phyloP scores from a whole-genome alignment of 495 filamentous ascomycete genomes.

The Lophium mytilinum region DNA sequence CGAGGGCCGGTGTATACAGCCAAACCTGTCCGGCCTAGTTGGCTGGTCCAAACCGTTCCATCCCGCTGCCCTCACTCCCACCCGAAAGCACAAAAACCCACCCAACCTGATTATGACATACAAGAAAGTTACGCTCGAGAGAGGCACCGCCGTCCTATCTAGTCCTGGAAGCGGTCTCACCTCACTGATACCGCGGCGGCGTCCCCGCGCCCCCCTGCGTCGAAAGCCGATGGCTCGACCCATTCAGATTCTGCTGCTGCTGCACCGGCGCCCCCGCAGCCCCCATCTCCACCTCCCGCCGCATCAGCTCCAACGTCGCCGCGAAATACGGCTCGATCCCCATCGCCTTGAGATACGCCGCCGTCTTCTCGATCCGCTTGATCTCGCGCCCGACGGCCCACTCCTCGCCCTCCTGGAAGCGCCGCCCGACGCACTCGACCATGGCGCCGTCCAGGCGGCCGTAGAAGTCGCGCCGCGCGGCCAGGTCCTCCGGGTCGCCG shows the following conservation, averaged over 20 bases:
- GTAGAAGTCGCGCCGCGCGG: slow-evolving; percentile 39
- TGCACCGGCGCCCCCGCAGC: not conserved
- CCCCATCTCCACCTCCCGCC: slow-evolving; percentile 17
- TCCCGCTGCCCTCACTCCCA: no score
- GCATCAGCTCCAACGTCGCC: slow-evolving; percentile 40
- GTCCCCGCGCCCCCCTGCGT: slow-evolving; percentile 5
- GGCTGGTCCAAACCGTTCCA: no score
- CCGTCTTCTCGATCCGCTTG: slow-evolving; percentile 45
- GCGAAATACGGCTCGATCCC: slow-evolving; percentile 44
- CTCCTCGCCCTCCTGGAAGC: slow-evolving; percentile 38
- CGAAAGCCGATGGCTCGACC: not conserved
- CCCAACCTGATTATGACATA: no score
- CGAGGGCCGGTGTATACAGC: no score
- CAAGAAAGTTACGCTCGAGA: no score
- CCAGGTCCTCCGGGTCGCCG: slow-evolving; percentile 37
- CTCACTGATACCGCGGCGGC: slow-evolving; percentile 20
- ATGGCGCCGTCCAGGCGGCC: slow-evolving; percentile 36
- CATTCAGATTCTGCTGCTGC: slow-evolving; percentile 1
- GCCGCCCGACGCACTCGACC: slow-evolving; percentile 39
- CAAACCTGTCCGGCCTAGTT: no score
- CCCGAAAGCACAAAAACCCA: no score
- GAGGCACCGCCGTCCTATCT: not conserved
- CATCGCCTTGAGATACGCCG: slow-evolving; percentile 38
- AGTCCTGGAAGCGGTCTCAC: not conserved
- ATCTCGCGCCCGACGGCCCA: slow-evolving; percentile 41